These are phyloP conservation scores for Dryas octopetala DNA, from an alignment of 306 rosid genomes.

Conservation along the genomic window DNA sequence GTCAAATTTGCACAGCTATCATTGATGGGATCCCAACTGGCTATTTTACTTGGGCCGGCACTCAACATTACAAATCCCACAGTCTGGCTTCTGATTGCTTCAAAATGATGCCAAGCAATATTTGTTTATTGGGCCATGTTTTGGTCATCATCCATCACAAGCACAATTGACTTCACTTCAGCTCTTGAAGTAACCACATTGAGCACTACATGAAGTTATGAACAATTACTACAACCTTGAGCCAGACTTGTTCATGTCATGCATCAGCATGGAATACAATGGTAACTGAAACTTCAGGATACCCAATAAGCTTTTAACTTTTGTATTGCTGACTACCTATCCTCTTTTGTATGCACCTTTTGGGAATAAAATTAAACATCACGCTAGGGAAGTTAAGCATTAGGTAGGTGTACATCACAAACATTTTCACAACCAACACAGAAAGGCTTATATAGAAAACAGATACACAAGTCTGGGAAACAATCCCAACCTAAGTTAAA, in stretches of 20 bases:
- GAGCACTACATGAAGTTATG: too few species aligned
- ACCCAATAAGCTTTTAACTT: too few species aligned
- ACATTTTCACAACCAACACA: slow-evolving; percentile 20
- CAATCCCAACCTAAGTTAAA: neutral
- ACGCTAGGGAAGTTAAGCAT: neutral
- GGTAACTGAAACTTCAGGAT: neutral
- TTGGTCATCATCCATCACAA: neutral
- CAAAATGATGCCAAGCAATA: neutral
- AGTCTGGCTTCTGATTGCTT: too few species aligned
- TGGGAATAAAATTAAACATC: neutral
- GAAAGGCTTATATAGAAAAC: neutral
- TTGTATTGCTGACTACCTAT: too few species aligned
- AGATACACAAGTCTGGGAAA: neutral
- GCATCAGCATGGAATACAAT: neutral
- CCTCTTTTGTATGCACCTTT: neutral
- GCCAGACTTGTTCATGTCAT: neutral
- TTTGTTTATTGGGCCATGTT: slow-evolving; percentile 2
- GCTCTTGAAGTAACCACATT: neutral
- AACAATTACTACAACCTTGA: neutral
- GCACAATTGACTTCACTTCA: neutral
- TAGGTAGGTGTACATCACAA: neutral
- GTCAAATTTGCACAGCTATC: neutral
- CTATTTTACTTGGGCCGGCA: neutral
- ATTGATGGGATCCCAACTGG: neutral
- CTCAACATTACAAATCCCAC: too few species aligned